A percentile compares a stretch with the other conserved stretches of the same genome.
Evolutionary conservation across 2,329 filamentous ascomycete species (phyloP).

Genomic region (Volutella citrinella): DNA sequence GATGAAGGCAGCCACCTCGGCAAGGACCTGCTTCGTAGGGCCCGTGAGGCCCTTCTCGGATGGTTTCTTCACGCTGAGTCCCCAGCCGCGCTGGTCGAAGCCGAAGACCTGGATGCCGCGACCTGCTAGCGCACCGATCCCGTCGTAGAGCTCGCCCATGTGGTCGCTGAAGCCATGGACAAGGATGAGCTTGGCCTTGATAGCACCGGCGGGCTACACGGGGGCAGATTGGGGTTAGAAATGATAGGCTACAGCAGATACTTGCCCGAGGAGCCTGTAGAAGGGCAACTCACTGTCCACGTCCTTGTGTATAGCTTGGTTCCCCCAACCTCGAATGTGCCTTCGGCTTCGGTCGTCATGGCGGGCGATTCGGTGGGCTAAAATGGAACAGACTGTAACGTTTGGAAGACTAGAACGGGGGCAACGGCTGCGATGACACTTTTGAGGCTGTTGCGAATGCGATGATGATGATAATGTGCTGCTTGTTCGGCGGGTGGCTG

Average conservation of each 20-base stretch:
- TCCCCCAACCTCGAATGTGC: constrained; percentile 45
- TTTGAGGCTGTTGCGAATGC: too few species aligned
- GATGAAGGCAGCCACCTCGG: constrained; percentile 77
- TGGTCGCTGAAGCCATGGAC: constrained; percentile 92
- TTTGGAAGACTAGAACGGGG: too few species aligned
- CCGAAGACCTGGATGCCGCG: constrained; percentile 72
- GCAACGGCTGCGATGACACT: too few species aligned
- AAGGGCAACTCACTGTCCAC: constrained; percentile 48
- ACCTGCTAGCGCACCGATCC: constrained; percentile 68
- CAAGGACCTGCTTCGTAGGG: constrained; percentile 67
- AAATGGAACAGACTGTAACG: too few species aligned
- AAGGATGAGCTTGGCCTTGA: constrained; percentile 72
- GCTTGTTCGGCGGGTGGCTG: too few species aligned
- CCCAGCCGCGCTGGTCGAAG: constrained; percentile 90
- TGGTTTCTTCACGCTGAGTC: constrained; percentile 61
- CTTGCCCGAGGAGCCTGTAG: background rate
- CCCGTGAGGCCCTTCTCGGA: constrained; percentile 71
- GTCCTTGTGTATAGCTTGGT: constrained; percentile 54
- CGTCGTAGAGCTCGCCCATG: constrained; percentile 69
- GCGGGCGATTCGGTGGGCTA: too few species aligned
- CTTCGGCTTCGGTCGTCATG: constrained; percentile 46
- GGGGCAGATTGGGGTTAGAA: constrained; percentile 9
- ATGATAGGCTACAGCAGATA: background rate
- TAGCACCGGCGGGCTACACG: constrained; percentile 49
- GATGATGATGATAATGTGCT: too few species aligned